Evolutionary conservation across 768 basidiomycete genomes (phyloP), one percentile per base, ranked within the genome.

Genomic region (Termitomyces sp.): DNA sequence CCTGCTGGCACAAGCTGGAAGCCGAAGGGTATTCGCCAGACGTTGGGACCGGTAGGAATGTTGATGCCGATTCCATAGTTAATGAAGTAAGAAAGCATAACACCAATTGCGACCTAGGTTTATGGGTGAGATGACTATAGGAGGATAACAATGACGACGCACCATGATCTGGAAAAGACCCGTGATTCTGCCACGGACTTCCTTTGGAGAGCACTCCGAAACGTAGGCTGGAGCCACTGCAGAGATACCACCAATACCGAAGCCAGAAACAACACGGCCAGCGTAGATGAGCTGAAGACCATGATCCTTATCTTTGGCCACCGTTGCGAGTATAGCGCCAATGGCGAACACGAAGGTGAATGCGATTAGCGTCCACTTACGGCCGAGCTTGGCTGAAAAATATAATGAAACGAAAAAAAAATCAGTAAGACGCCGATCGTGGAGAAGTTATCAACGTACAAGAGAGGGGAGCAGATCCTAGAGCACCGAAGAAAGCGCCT

Each of bases 101-200:
- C 91, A 53, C 92, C 93, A 50, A 84, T 76, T 24, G 91, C 89
- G 22, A 91, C 77, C 77, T 79, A n/a, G 58, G 2, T 16, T 14
- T 5, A 14, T 14, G 5, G n/a, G 10, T 42, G 32, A 59, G 18
- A 34, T 12, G 10, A 37, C n/a, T 20, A 49, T 4, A 26, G 33
- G 10, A 50, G 14, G 9, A n/a, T 1, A 22, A 49, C 1, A 9
- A 39, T 47, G 14, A 52, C 16, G 7, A 51, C 72, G 27, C 37
- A 82, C 91, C 83, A 91, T 87, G 70, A 95, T 84, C 69, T 94
- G 93, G 80, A 93, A 93, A 33, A 90, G 67, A 44, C 92, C 91
- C 0, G 90, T 93, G 62, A 94, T 91, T 49, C 89, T 81, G 6
- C 92, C 93, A 60, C 93, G 87, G 6, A 93, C 89, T 22, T 91